Conservation (phyloP, 768 basidiomycete genomes). For the Agaricus bisporus region DNA sequence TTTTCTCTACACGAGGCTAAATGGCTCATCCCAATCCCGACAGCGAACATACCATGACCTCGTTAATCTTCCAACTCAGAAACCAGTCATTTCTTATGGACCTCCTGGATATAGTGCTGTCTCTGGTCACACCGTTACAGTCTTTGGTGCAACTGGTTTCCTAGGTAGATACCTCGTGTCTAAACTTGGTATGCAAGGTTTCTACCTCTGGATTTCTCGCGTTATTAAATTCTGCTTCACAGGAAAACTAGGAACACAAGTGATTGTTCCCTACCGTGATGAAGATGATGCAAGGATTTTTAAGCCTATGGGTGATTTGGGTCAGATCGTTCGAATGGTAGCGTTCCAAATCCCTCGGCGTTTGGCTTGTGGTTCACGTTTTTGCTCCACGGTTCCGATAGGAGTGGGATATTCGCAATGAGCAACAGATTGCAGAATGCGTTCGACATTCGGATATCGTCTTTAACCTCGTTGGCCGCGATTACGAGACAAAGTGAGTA, state of each 20-base stretch:
- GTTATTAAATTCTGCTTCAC: constrained; percentile 9
- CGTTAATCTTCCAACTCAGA: constrained; percentile 48
- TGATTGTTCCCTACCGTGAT: constrained; percentile 92
- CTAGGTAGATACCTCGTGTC: constrained; percentile 90
- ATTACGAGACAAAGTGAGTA: constrained; percentile 90
- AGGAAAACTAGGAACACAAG: constrained; percentile 91
- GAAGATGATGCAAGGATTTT: constrained; percentile 88
- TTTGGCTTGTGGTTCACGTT: constrained; percentile 10
- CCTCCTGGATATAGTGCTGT: constrained; percentile 81
- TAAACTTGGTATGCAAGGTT: constrained; percentile 65
- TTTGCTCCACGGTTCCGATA: constrained; percentile 23
- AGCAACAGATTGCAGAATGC: constrained; percentile 89
- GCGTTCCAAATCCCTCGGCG: constrained; percentile 15
- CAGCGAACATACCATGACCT: constrained; percentile 77
- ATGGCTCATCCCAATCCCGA: constrained; percentile 10
- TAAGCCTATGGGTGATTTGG: constrained; percentile 93
- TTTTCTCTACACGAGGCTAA: neutral
- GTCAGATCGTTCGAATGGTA: constrained; percentile 94
- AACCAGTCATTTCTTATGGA: constrained; percentile 71
- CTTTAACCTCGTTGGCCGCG: constrained; percentile 91
- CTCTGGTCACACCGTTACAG: constrained; percentile 89
- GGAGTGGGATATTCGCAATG: constrained; percentile 96
- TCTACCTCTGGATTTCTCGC: neutral
- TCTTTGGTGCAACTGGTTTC: constrained; percentile 96
- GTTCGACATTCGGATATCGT: constrained; percentile 93